A percentile compares a stretch with the other conserved stretches of the same genome.
phyloP scores from a whole-genome alignment of 1,284 basidiomycete species.

The Anthracocystis setariae region DNA sequence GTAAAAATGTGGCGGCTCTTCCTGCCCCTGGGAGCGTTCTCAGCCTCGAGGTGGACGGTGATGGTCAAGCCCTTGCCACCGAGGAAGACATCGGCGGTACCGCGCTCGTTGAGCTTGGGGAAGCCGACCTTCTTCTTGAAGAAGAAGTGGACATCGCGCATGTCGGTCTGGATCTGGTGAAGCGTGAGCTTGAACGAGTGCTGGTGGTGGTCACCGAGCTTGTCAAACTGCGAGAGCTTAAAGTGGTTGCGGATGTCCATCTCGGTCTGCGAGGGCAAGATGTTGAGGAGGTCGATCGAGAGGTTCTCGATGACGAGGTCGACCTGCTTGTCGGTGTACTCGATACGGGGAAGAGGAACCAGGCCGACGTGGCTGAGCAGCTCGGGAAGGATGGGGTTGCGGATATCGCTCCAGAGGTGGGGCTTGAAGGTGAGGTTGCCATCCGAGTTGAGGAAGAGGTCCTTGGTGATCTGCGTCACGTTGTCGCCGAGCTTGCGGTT shows the following conservation, averaged over 20 bases:
- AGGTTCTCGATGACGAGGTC: constrained; percentile 85
- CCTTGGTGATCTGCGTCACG: constrained; percentile 81
- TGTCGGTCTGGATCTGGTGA: constrained; percentile 90
- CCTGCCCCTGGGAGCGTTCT: constrained; percentile 69
- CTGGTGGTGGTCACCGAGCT: constrained; percentile 53
- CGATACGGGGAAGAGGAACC: constrained; percentile 76
- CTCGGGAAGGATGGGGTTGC: constrained; percentile 81
- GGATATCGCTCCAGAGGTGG: constrained; percentile 82
- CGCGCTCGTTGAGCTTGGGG: constrained; percentile 85
- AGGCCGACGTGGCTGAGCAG: constrained; percentile 79
- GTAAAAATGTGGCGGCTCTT: constrained; percentile 75
- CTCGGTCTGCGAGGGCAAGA: constrained; percentile 75
- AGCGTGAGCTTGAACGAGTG: constrained; percentile 61
- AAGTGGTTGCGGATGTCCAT: constrained; percentile 85
- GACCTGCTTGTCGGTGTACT: constrained; percentile 70
- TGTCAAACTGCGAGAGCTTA: constrained; percentile 72
- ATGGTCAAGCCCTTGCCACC: constrained; percentile 79
- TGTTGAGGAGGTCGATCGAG: constrained; percentile 79
- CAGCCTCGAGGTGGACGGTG: constrained; percentile 73
- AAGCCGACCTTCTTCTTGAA: constrained; percentile 72
- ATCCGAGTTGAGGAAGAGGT: constrained; percentile 75
- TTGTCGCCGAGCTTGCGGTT: constrained; percentile 84
- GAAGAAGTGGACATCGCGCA: constrained; percentile 89
- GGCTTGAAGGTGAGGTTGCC: constrained; percentile 82
- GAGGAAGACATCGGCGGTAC: constrained; percentile 87